Evolutionary conservation across 495 filamentous ascomycete genomes (phyloP), one percentile per base, ranked within the genome.

Genomic region (Lichenothelia convexa): DNA sequence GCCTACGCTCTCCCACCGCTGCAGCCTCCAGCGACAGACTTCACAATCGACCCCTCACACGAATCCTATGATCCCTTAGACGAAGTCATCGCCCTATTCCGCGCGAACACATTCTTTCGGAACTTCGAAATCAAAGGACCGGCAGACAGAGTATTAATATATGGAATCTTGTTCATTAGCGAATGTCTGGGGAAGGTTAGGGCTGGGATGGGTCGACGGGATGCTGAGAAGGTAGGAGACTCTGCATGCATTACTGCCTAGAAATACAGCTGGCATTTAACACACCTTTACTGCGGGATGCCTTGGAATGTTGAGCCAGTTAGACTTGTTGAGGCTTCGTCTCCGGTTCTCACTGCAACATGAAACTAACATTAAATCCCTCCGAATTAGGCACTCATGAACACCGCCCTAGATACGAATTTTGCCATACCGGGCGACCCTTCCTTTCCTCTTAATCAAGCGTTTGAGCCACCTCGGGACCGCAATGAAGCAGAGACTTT

Each of bases 51-150:
- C 55, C 72, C 81, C 23, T 78, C 85, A 51, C 74, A 70, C 55
- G 79, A 89, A 53, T 78, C 74, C 43, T 95, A 95, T 63, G 89
- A 97, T 65, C 75, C 85, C 36, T 67, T 94, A 6, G 89, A 97
- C 59, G 89, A 97, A 60, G 76, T 86, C 20, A 69, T 97, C 33
- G 74, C 72, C 2, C 72, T 94, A 20, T 97, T 94, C 70, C 81
- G 89, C 35, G 87, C 91, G 54, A 95, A 97, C 64, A 94, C 89
- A 27, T 75, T 97, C 53, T 97, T 97, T 67, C 79, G 91, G 46
- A 97, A 97, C 67, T 97, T 97, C 53, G 91, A 94, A 67, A 93
- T 95, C 71, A 85, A 92, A 54, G 89, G 89, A 13, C 81, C 84
- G 21, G 89, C 89, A 37, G 89, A 97, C 60, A 71, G 91, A 31